phyloP scores from a whole-genome alignment of 2,329 filamentous ascomycete species.

The Beauveria scarabaeidicola region DNA sequence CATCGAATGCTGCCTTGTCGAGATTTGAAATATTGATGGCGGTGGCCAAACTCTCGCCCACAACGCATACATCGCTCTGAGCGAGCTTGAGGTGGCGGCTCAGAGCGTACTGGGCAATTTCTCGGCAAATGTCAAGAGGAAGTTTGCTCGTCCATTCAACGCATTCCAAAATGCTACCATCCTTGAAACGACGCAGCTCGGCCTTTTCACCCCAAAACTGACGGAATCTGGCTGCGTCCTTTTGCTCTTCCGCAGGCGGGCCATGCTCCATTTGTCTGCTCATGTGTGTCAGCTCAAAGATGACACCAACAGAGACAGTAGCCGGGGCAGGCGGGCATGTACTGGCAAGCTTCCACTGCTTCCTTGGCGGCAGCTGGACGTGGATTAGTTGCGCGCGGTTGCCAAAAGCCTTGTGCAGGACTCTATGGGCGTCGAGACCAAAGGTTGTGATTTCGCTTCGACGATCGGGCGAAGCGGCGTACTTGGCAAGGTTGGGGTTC shows the following conservation, averaged over 20 bases:
- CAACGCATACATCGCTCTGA: slow-evolving; percentile 43
- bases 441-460: slow-evolving; percentile 37
- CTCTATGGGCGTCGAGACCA: slow-evolving; percentile 51
- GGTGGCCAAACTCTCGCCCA: slow-evolving; percentile 42
- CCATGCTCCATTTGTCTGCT: slow-evolving; percentile 78
- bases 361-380: slow-evolving; percentile 34
- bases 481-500: slow-evolving; percentile 21
- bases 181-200: slow-evolving; percentile 88
- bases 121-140: slow-evolving; percentile 60
- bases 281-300: slow-evolving; percentile 65
- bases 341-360: slow-evolving; percentile 23
- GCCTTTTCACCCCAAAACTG: slow-evolving; percentile 93
- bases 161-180: slow-evolving; percentile 88
- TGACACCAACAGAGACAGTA: slow-evolving; percentile 54
- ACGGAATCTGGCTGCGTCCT: slow-evolving; percentile 71
- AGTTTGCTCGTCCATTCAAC: slow-evolving; percentile 69
- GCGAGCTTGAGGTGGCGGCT: slow-evolving; percentile 57
- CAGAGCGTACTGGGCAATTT: slow-evolving; percentile 68
- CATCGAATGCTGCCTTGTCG: slow-evolving; percentile 55
- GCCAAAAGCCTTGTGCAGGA: slow-evolving; percentile 62
- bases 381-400: slow-evolving; percentile 65
- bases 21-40: slow-evolving; percentile 37
- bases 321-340: slow-evolving; percentile 18
- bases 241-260: slow-evolving; percentile 76
- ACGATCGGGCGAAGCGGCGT: slow-evolving; percentile 27